Base-by-base conservation (phyloP, 306 rosid species). In the Abrus pulchellus region DNA sequence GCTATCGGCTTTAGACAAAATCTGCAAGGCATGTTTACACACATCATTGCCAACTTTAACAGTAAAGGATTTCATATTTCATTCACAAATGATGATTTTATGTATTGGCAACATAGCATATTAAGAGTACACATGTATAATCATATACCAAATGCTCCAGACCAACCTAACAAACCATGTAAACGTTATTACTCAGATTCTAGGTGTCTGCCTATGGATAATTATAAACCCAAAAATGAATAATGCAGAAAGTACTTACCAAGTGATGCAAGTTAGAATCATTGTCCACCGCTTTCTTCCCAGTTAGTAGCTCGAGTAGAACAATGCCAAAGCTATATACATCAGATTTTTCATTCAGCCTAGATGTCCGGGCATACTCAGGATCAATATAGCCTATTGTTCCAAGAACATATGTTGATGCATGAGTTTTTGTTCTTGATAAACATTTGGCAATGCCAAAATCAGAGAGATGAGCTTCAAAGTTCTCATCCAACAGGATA, bases 291-390 rank as follows among this genome's bases (percentile, higher is more conserved):
- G 72, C 72, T 44, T 67, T 67, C 72, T 67, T 67, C 53, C 72
- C 72, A 9, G 72, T 67, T 2, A 67, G 20, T 43, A 67, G 54
- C 20, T 67, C 72, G 27, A 67, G 72, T 67, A 67, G 38, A 67
- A 67, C 72, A 44, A 67, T 67, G 36, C 72, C 72, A 67, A 43
- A 67, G 54, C 72, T 67, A 67, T 67, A 67, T 33, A 67, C 72
- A 28, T 67, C 72, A 3, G 72, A 67, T 67, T 67, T 67, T 67
- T 67, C 72, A 67, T 67, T 67, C 20, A 67, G 14, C 72, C 72
- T 67, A 67, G 72, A 67, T 8, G 54, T 67, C 54, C 54, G 53
- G 38, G 72, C 72, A 43, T 67, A 67, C 72, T 67, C 72, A 5
- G 72, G 72, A 50, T 67, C 72, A 43, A 67, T 67, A 28, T 67